Evolutionary conservation across 371 early-diverging fungal species (phyloP), one percentile per base, ranked within the genome.

Genomic region (Rhizopus arrhizus): DNA sequence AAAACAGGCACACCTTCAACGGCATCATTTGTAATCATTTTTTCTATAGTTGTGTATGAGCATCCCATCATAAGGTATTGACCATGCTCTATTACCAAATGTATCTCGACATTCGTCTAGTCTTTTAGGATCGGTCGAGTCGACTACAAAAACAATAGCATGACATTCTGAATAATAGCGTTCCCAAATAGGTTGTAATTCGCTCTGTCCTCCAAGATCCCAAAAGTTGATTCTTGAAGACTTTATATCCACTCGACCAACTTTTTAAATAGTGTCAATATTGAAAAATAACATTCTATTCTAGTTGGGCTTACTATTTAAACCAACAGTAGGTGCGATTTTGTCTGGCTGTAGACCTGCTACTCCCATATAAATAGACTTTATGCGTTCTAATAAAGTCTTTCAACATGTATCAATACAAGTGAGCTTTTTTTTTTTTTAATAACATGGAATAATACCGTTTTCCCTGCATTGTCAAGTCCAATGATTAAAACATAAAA

Each of bases 391-490:
- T 45, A 68, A 57, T 53, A 68, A 57, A 12, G 68, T 68, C 68
- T 68, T 53, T 43, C 29, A 22, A 53, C n/a, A 33, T 48, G 48
- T n/a, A 15, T 9, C 15, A 47, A 47, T 15, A 47, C 12, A 48
- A 9, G 16, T 12, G 64, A 66, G 65, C 6, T 29, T 28, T 28
- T 16, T 28, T n/a, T 29, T 28, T 28, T 38, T 11, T 38, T 38
- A 9, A 38, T 4, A 4, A 4, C 32, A 15, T 53, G 13, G 13
- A 13, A 33, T 6, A 29, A 53, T 83, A 92, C 94, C 32, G 98
- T 96, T 78, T 98, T 98, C 53, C 98, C 98, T 15, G 96, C 93
- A 76, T 95, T 94, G 68, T 96, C 97, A 28, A 96, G 87, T 8
- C 98, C 98, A 33, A 98, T 81, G 58, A 98, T 91, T 31, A 98